A percentile compares a stretch with the other conserved stretches of the same genome.
Conservation (phyloP, 345 rosid species). For the Eucalyptus viminalis region DNA sequence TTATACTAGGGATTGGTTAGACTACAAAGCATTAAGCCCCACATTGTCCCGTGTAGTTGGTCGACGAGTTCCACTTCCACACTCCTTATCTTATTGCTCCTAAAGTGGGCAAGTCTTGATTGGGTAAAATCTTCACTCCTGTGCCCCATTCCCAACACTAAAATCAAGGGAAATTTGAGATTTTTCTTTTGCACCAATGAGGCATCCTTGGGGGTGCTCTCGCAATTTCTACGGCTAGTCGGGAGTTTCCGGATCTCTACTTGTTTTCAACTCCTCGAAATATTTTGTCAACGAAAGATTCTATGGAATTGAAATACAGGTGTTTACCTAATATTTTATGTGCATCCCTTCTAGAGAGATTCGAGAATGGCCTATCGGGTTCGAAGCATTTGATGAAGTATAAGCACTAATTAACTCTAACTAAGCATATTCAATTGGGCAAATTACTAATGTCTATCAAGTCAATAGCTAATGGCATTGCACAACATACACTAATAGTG, state of each 20-base stretch:
- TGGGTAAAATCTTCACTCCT: background rate
- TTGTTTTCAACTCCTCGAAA: background rate
- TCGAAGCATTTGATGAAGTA: background rate
- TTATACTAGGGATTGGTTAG: background rate
- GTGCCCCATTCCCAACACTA: background rate
- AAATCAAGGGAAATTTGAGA: background rate
- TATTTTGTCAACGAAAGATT: background rate
- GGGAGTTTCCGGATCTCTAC: background rate
- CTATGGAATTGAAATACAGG: background rate
- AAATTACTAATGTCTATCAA: background rate
- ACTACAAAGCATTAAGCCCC: background rate
- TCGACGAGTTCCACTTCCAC: background rate
- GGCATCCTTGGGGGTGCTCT: background rate
- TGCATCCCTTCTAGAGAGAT: background rate
- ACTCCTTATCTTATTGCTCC: background rate
- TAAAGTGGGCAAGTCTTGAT: background rate
- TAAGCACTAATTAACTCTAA: background rate
- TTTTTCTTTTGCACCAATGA: background rate
- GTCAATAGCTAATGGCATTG: background rate
- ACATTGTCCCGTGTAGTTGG: background rate
- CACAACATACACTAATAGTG: background rate
- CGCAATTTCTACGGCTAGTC: background rate
- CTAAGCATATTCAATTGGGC: background rate
- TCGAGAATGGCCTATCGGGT: background rate
- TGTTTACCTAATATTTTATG: background rate